Evolutionary conservation across 768 basidiomycete species (phyloP), one percentile per base, ranked within the genome.

Genomic region (Leccinum subtestaceum): DNA sequence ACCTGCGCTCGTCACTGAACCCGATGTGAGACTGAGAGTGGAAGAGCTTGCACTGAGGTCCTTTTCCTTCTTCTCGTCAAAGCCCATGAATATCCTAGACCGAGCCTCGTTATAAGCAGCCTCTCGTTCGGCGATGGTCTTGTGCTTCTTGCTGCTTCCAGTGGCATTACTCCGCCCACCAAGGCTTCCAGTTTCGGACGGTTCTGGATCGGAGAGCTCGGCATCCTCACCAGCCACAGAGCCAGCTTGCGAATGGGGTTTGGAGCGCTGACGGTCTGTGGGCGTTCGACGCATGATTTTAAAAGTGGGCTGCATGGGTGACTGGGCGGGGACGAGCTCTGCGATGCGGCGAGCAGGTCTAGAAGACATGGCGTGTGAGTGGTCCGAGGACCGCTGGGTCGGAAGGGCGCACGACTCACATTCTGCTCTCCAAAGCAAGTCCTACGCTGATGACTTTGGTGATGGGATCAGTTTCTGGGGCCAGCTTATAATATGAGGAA

Each of bases 91-190:
- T 63, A 94, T 94, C 57, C 92, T 83, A 38, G 85, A 87, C 49
- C 93, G 84, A 29, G 92, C 92, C 72, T 91, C 86, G 55, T 90
- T 89, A 65, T 94, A 94, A n/a, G 91, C 93, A 0, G 89, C 93
- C 68, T 90, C 91, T 32, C 92, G 87, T 71, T 94, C 87, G 66
- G 90, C 88, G 23, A 94, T 86, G 2, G 93, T 93, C 77, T 85
- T 84, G 31, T 81, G 81, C 68, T 88, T 86, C 76, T 87, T 91
- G 66, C 74, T 81, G 60, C 82, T 77, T 51, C 81, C 82, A 4
- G 85, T 83, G 21, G 81, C 76, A 65, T 80, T 88, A 70, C 87
- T 88, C 52, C 85, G 81, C 19, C 84, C 86, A 55, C 87, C 88
- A 21, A 85, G 70, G 68, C 89, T 91, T n/a, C 90, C 89, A 10